These are phyloP conservation scores for Zasmidium citrigriseum DNA, from an alignment of 2,329 filamentous ascomycete genomes.

Conservation along the genomic window DNA sequence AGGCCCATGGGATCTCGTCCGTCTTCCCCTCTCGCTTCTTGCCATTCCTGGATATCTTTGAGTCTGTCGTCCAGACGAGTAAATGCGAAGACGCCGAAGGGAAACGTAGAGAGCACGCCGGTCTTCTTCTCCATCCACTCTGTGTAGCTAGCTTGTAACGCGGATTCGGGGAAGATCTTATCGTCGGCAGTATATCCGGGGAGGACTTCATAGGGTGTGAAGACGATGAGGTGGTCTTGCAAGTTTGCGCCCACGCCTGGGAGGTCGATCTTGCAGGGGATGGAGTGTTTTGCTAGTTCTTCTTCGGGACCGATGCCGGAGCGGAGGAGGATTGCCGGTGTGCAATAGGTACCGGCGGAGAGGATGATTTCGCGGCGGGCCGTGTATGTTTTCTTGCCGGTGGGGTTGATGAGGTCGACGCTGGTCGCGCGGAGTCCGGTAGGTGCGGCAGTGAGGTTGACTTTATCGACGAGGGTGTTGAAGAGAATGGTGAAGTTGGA, in stretches of 20 bases:
- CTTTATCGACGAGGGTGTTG: slow-evolving; percentile 55
- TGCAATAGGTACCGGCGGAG: slow-evolving; percentile 53
- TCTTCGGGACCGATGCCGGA: slow-evolving; percentile 55
- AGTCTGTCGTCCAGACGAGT: slow-evolving; percentile 62
- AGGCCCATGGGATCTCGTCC: slow-evolving; percentile 64
- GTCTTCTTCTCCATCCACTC: slow-evolving; percentile 61
- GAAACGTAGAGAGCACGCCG: slow-evolving; percentile 61
- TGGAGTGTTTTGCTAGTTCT: slow-evolving; percentile 42
- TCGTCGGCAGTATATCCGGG: slow-evolving; percentile 57
- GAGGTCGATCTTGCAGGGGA: slow-evolving; percentile 47
- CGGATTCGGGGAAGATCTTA: slow-evolving; percentile 55
- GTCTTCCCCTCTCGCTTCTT: slow-evolving; percentile 52
- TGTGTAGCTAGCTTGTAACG: slow-evolving; percentile 53
- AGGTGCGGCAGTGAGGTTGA: slow-evolving; percentile 58
- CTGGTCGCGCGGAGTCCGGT: slow-evolving; percentile 47
- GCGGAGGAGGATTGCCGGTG: slow-evolving; percentile 54
- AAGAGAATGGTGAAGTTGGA: slow-evolving; percentile 49
- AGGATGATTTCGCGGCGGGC: slow-evolving; percentile 24
- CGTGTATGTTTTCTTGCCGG: slow-evolving; percentile 41
- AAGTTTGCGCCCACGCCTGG: slow-evolving; percentile 54
- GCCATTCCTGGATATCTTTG: slow-evolving; percentile 46
- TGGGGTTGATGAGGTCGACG: slow-evolving; percentile 42
- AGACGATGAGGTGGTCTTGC: slow-evolving; percentile 47
- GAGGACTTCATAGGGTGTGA: slow-evolving; percentile 49
- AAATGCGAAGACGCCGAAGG: slow-evolving; percentile 63